Evolutionary conservation across 495 filamentous ascomycete species (phyloP).

Genomic region (Aspergillus bertholletiae): DNA sequence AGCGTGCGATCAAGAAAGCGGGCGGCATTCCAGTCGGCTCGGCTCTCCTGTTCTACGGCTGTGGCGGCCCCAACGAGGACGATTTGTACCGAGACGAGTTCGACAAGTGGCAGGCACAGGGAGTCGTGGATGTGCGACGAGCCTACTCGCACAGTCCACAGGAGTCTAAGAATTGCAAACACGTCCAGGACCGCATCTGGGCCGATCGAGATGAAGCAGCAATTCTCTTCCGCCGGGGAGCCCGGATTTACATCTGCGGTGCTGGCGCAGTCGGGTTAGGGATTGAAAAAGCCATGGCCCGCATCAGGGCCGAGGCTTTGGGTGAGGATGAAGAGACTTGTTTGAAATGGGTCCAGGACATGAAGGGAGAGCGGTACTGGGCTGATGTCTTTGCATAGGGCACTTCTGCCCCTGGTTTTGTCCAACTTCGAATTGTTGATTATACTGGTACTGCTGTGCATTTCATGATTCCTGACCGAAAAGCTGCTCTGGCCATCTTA

Average conservation of each 20-base stretch:
- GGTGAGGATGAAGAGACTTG: no score
- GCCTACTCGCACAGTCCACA: background rate
- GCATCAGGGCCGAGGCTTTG: no score
- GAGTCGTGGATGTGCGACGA: background rate
- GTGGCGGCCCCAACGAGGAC: slow-evolving; percentile 24
- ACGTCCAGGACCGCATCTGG: slow-evolving; percentile 5
- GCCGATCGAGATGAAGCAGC: background rate
- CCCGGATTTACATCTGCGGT: slow-evolving; percentile 10
- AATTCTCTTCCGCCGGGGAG: background rate
- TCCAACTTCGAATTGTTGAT: no score
- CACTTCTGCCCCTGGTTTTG: no score
- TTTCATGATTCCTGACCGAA: no score
- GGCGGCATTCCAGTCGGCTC: background rate
- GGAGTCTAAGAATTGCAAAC: background rate
- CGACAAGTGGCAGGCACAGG: background rate
- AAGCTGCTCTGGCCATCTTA: no score
- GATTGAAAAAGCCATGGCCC: no score
- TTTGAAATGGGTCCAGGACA: no score
- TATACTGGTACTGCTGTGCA: no score
- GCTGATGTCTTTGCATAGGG: no score
- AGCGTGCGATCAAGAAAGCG: slow-evolving; percentile 12
- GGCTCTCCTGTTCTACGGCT: slow-evolving; percentile 15
- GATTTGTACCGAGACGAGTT: slow-evolving; percentile 27
- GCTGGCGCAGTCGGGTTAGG: background rate
- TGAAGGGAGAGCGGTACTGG: no score